Conservation (phyloP, 2,329 filamentous ascomycete genomes). For the Penicillium rolfsii region DNA sequence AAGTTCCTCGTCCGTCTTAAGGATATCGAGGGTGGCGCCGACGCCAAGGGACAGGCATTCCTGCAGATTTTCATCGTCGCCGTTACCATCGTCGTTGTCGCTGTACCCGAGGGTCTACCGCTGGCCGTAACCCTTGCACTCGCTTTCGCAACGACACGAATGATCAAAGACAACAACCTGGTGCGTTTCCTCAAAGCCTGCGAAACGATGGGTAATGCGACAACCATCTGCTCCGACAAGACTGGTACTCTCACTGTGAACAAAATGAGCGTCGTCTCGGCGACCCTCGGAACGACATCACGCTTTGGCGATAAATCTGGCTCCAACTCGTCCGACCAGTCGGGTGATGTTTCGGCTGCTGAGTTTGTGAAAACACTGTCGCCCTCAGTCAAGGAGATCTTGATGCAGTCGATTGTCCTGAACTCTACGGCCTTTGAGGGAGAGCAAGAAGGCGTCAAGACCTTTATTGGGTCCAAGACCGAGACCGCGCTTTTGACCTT, state of each 20-base stretch:
- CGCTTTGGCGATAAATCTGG: slow-evolving; percentile 49
- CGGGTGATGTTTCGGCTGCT: slow-evolving; percentile 46
- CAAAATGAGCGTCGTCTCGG: slow-evolving; percentile 64
- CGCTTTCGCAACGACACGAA: slow-evolving; percentile 65
- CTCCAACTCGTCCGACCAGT: slow-evolving; percentile 47
- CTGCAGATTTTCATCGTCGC: slow-evolving; percentile 62
- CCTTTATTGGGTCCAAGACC: slow-evolving; percentile 76
- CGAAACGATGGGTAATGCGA: slow-evolving; percentile 68
- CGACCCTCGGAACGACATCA: slow-evolving; percentile 55
- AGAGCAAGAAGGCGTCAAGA: slow-evolving; percentile 60
- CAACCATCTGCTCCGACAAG: slow-evolving; percentile 67
- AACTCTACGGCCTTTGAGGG: slow-evolving; percentile 73
- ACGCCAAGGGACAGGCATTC: slow-evolving; percentile 61
- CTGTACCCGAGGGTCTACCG: slow-evolving; percentile 63
- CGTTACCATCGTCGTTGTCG: slow-evolving; percentile 63
- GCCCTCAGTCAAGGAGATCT: slow-evolving; percentile 57
- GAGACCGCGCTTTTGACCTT: slow-evolving; percentile 75
- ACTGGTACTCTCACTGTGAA: slow-evolving; percentile 68
- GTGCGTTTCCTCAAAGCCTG: slow-evolving; percentile 63
- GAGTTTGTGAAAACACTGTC: slow-evolving; percentile 60
- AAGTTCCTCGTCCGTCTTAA: slow-evolving; percentile 70
- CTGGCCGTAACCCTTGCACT: slow-evolving; percentile 65
- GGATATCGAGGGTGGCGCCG: slow-evolving; percentile 47
- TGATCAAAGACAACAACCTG: slow-evolving; percentile 66
- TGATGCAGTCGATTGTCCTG: slow-evolving; percentile 67